Conservation (phyloP, 768 basidiomycete species). For the Mycena vulgaris region DNA sequence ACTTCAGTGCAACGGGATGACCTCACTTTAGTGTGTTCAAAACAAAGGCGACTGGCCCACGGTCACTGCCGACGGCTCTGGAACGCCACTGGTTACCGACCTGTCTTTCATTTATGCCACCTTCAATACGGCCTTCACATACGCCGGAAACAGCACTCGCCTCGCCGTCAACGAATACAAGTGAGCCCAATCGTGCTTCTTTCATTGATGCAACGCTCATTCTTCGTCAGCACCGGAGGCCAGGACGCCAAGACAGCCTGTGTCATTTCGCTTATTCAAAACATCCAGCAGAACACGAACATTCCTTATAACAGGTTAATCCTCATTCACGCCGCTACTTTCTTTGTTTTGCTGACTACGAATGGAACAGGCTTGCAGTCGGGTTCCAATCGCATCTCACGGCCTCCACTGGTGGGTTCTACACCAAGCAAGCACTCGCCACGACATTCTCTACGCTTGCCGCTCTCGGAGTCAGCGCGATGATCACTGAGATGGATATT, state of each 20-base stretch:
- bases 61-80: conserved; percentile 33
- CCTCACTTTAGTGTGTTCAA: conserved; percentile 26
- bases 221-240: conserved; percentile 28
- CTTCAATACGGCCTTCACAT: conserved; percentile 32
- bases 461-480: conserved; percentile 26
- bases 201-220: neutral
- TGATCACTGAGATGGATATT: conserved; percentile 36
- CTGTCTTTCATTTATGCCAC: conserved; percentile 33
- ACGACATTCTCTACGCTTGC: conserved; percentile 30
- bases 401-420: conserved; percentile 25
- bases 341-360: neutral
- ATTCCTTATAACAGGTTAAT: conserved; percentile 26
- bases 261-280: conserved; percentile 20
- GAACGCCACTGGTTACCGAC: conserved; percentile 26
- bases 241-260: conserved; percentile 34
- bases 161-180: conserved; percentile 36
- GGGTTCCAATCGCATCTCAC: conserved; percentile 34
- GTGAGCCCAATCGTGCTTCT: neutral
- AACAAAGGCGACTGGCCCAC: conserved; percentile 36
- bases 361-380: conserved; percentile 21
- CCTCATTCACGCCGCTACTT: neutral
- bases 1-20: no score
- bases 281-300: conserved; percentile 27
- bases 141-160: conserved; percentile 30
- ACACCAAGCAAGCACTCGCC: conserved; percentile 31